phyloP scores from a whole-genome alignment of 805 yeast genomes.

The Brettanomyces anomalus region DNA sequence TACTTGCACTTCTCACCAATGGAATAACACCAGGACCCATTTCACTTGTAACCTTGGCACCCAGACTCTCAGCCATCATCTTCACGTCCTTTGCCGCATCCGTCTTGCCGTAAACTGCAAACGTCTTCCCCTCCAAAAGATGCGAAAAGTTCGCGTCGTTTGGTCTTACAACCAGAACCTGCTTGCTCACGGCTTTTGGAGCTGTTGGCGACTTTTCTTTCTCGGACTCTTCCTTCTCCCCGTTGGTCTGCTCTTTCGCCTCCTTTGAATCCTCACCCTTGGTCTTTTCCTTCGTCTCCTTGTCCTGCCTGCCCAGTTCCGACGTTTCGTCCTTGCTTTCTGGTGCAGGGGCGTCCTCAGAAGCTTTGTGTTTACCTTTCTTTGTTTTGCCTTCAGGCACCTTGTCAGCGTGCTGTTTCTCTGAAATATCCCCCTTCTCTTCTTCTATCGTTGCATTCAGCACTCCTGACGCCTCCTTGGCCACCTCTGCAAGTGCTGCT shows the following conservation, averaged over 20 bases:
- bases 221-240: not conserved
- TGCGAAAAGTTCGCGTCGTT: not conserved
- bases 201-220: not conserved
- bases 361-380: not conserved
- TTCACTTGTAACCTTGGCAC: conserved; percentile 15
- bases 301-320: not conserved
- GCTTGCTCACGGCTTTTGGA: conserved; percentile 4
- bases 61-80: conserved; percentile 13
- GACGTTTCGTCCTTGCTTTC: not conserved
- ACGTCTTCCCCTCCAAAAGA: conserved; percentile 9
- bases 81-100: conserved; percentile 10
- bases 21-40: conserved; percentile 6
- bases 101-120: conserved; percentile 12
- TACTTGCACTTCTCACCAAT: conserved; percentile 14
- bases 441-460: not conserved
- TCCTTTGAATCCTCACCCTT: not conserved
- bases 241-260: not conserved
- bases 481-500: conserved; percentile 11
- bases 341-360: too few species aligned
- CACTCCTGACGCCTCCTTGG: conserved; percentile 19
- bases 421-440: not conserved
- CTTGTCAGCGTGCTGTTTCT: not conserved
- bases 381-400: not conserved
- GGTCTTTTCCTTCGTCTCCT: not conserved
- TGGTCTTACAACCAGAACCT: conserved; percentile 2